These are phyloP conservation scores for Takakia lepidozioides DNA, from an alignment of 225 moss, liverwort and hornwort species.

Conservation along the genomic window DNA sequence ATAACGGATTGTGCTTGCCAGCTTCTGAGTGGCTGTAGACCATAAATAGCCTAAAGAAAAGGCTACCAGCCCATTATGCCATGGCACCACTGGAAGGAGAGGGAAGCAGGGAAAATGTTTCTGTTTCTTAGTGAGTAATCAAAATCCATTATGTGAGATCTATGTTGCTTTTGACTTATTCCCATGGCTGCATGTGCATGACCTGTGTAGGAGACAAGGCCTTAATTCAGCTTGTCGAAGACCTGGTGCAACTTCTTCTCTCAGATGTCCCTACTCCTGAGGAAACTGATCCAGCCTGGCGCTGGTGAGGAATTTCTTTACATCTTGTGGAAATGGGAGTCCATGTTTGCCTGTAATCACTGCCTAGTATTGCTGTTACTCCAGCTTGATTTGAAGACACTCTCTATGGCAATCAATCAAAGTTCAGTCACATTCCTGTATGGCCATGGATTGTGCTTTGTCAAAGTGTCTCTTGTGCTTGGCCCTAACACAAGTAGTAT, in stretches of 20 bases:
- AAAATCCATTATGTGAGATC: too few species aligned
- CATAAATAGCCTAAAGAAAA: too few species aligned
- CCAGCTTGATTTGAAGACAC: neutral
- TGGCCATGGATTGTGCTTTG: too few species aligned
- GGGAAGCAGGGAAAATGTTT: conserved; percentile 14
- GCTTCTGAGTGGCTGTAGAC: too few species aligned
- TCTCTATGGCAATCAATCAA: neutral
- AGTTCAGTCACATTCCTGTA: too few species aligned
- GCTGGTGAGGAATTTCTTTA: conserved; percentile 42
- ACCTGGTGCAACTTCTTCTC: conserved; percentile 48
- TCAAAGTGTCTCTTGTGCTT: too few species aligned
- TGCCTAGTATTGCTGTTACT: too few species aligned
- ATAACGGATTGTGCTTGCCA: too few species aligned
- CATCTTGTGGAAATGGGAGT: neutral
- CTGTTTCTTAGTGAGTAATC: neutral
- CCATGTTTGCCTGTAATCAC: too few species aligned
- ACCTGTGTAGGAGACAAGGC: conserved; percentile 26
- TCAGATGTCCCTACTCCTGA: conserved; percentile 54
- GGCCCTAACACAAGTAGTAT: too few species aligned
- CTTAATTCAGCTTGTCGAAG: conserved; percentile 17
- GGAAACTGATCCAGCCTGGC: conserved; percentile 66
- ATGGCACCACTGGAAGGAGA: too few species aligned
- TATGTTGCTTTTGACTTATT: neutral
- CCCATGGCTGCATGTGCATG: conserved; percentile 6
- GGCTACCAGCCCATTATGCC: too few species aligned